These are phyloP conservation scores for Ricinus communis DNA, from an alignment of 345 rosid genomes.

Conservation along the genomic window DNA sequence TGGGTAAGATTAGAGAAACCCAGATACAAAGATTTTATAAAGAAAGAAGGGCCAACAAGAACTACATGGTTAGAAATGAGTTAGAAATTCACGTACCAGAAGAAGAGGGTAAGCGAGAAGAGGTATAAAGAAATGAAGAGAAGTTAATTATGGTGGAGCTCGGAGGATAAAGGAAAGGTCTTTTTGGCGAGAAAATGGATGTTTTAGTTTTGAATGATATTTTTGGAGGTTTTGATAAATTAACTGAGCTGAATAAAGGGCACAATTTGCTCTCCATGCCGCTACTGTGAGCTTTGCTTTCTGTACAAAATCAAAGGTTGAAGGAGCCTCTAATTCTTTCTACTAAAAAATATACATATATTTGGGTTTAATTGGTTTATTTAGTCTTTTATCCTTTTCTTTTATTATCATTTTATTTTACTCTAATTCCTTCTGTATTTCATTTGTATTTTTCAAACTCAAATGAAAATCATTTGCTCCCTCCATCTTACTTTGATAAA, in stretches of 20 bases:
- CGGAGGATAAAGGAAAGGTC: conserved; percentile 11
- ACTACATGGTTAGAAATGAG: not conserved
- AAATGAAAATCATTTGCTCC: no score
- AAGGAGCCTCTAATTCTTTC: not conserved
- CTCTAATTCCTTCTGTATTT: no score
- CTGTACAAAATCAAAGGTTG: not conserved
- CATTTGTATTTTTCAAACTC: no score
- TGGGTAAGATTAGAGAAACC: not conserved
- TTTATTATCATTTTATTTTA: no score
- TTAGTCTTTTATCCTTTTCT: no score
- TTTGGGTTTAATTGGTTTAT: no score
- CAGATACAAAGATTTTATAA: not conserved
- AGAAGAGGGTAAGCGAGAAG: conserved; percentile 25
- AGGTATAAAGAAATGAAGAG: conserved; percentile 4
- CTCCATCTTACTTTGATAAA: no score
- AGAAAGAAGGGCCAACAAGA: not conserved
- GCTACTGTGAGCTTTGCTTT: no score
- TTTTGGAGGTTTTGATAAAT: not conserved
- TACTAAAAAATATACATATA: no score
- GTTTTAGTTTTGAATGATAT: not conserved
- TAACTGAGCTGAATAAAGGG: conserved; percentile 1
- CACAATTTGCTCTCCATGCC: conserved; percentile 9
- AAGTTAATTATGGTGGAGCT: not conserved
- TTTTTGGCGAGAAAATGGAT: not conserved
- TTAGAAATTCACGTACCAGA: conserved; percentile 31